Evolutionary conservation across 495 filamentous ascomycete species (phyloP).

Genomic region (Trichocladium antarcticum): DNA sequence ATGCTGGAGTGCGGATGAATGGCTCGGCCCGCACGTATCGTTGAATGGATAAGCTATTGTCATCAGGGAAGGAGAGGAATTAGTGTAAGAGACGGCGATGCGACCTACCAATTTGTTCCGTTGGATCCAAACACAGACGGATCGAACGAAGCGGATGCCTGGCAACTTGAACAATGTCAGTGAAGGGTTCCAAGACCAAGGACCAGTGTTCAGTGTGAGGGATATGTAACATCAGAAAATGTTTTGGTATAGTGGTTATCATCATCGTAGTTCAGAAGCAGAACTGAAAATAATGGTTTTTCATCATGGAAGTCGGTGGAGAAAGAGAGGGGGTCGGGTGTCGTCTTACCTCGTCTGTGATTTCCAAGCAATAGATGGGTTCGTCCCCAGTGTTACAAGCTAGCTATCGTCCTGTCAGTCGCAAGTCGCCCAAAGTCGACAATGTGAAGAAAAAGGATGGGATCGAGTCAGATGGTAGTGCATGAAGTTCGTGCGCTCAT

Average conservation of each 20-base stretch:
- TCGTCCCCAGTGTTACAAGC: not conserved
- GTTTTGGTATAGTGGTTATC: constrained; percentile 74
- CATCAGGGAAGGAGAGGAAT: constrained; percentile 53
- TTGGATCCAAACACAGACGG: not conserved
- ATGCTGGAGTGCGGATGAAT: constrained; percentile 69
- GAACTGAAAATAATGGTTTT: constrained; percentile 69
- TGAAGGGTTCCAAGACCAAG: constrained; percentile 3
- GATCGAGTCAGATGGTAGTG: constrained; percentile 90
- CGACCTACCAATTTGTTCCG: not conserved
- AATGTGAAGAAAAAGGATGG: not conserved
- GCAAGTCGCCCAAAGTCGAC: not conserved
- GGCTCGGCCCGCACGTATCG: constrained; percentile 63
- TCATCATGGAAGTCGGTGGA: constrained; percentile 51
- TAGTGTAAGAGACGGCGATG: not conserved
- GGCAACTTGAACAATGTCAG: constrained; percentile 13
- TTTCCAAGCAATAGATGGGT: not conserved
- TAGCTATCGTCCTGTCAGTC: constrained; percentile 4
- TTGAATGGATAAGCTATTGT: constrained; percentile 99
- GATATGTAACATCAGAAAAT: constrained; percentile 34
- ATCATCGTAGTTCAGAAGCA: constrained; percentile 82
- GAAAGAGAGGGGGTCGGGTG: not conserved
- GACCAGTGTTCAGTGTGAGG: not conserved
- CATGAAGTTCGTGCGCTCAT: constrained; percentile 92
- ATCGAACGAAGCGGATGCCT: not conserved
- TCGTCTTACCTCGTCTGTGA: constrained; percentile 13